These are phyloP conservation scores for Pleomassaria siparia DNA, from an alignment of 2,329 filamentous ascomycete species.

Conservation along the genomic window DNA sequence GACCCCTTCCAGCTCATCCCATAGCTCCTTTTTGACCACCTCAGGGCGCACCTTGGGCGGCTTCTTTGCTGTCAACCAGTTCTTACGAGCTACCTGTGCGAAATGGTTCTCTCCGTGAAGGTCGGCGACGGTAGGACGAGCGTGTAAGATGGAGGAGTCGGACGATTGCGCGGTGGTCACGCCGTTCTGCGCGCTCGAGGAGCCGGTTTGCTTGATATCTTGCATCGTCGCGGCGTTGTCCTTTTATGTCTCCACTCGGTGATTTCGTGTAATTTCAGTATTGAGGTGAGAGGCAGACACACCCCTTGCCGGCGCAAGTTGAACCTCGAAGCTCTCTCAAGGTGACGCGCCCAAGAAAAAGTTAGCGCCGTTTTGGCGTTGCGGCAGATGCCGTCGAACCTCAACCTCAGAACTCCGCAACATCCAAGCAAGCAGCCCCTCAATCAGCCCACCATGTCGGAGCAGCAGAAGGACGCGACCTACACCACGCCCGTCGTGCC, in stretches of 20 bases:
- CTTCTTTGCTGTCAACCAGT: slow-evolving; percentile 75
- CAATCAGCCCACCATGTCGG: slow-evolving; percentile 34
- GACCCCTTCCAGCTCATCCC: slow-evolving; percentile 83
- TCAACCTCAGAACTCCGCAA: slow-evolving; percentile 21
- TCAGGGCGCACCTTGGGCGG: slow-evolving; percentile 72
- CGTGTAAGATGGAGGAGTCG: slow-evolving; percentile 28
- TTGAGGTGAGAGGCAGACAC: slow-evolving; percentile 18
- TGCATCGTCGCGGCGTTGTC: slow-evolving; percentile 23
- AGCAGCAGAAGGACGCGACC: slow-evolving; percentile 21
- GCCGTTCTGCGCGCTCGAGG: slow-evolving; percentile 19
- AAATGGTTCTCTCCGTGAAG: slow-evolving; percentile 67
- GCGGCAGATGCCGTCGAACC: slow-evolving; percentile 20
- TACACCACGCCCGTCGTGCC: slow-evolving; percentile 58
- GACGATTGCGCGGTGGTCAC: slow-evolving; percentile 24
- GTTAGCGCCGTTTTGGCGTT: slow-evolving; percentile 11
- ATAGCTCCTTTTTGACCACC: slow-evolving; percentile 82
- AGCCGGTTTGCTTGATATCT: slow-evolving; percentile 19
- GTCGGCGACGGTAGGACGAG: slow-evolving; percentile 67
- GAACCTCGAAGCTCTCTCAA: slow-evolving; percentile 23
- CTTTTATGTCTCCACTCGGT: slow-evolving; percentile 10
- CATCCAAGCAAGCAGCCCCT: slow-evolving; percentile 15
- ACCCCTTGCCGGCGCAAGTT: slow-evolving; percentile 31
- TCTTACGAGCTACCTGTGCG: slow-evolving; percentile 73
- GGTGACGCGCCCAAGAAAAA: slow-evolving; percentile 14
- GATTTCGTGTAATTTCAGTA: slow-evolving; percentile 8